Evolutionary conservation across 768 basidiomycete species (phyloP).

Genomic region (Coprinopsis strossmayeri): DNA sequence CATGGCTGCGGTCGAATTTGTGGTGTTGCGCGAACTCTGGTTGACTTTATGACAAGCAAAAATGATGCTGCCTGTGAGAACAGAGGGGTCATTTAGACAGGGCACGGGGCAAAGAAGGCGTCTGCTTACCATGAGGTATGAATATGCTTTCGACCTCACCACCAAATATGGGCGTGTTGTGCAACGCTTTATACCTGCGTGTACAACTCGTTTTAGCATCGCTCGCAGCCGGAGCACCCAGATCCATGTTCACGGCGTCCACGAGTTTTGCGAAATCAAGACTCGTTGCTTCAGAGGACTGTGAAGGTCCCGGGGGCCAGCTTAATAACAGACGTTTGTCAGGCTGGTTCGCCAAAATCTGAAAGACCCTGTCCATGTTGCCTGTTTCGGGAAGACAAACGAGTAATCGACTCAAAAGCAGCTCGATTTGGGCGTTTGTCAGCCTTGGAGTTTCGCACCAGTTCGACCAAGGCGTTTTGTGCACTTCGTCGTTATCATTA

Average conservation of each 20-base stretch:
- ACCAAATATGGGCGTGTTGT: slow-evolving; percentile 49
- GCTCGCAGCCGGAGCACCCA: slow-evolving; percentile 40
- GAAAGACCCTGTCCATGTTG: slow-evolving; percentile 62
- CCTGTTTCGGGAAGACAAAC: slow-evolving; percentile 45
- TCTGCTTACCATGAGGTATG: slow-evolving; percentile 75
- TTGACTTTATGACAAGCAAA: slow-evolving; percentile 69
- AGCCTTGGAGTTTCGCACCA: slow-evolving; percentile 81
- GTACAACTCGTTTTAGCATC: slow-evolving; percentile 85
- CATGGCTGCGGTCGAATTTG: slow-evolving; percentile 34
- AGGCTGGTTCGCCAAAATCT: slow-evolving; percentile 62
- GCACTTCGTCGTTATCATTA: slow-evolving; percentile 64
- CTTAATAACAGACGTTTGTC: slow-evolving; percentile 56
- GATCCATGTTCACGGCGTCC: slow-evolving; percentile 59
- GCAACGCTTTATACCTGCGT: slow-evolving; percentile 71
- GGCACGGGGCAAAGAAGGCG: slow-evolving; percentile 20
- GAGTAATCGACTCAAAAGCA: slow-evolving; percentile 54
- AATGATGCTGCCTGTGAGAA: slow-evolving; percentile 53
- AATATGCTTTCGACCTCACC: slow-evolving; percentile 81
- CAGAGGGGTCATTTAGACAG: slow-evolving; percentile 17
- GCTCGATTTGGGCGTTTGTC: slow-evolving; percentile 47
- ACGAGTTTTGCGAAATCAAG: slow-evolving; percentile 56
- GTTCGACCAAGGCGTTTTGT: slow-evolving; percentile 77
- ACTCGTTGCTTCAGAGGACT: slow-evolving; percentile 34
- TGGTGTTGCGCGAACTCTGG: slow-evolving; percentile 33
- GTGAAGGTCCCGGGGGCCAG: slow-evolving; percentile 63